Evolutionary conservation across 352 stramenopile species (phyloP), one percentile per base, ranked within the genome.

Genomic region (Globisporangium mamillatum): DNA sequence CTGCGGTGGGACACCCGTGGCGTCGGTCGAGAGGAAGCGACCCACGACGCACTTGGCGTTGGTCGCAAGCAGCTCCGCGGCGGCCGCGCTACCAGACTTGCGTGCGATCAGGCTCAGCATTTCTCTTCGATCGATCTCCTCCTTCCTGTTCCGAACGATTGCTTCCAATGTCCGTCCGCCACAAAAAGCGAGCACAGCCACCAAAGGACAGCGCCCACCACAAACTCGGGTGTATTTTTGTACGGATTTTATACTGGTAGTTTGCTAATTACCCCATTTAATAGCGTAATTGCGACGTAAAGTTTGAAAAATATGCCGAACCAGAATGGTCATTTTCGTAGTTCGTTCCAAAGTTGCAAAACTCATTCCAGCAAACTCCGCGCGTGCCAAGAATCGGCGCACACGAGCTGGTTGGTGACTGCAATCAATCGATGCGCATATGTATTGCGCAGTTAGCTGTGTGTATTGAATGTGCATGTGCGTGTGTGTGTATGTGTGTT

Each of bases 91-190:
- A 41, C 66, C 54, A 20, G 50, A 36, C 52, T 54, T 63, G 60
- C 60, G 66, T 22, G 66, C 66, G 55, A 71, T 64, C 46, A 70
- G 56, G 65, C 65, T 70, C 65, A 70, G 65, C 65, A 70, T 70
- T 24, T 46, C 38, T 46, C 12, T 32, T 61, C 12, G 41, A 64
- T 38, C 46, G 55, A 6, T 63, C 41, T 55, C 24, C 25, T 20
- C 32, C n/a, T 5, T 20, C 34, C n/a, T 5, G 22, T 59, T 24
- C 24, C 44, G 16, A 32, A 32, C 29, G 29, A 38, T 38, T 64
- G 44, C 22, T 59, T 44, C 46, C 60, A 48, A 66, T 66, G 60
- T 18, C 44, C 18, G 32, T 18, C 44, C 18, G 48, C 61, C 46
- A 66, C 29, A 66, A 54, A 66, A 59, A 27, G 14, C 52, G 34